Evolutionary conservation across 2,329 filamentous ascomycete genomes (phyloP).

Genomic region (Drechslera avenae): DNA sequence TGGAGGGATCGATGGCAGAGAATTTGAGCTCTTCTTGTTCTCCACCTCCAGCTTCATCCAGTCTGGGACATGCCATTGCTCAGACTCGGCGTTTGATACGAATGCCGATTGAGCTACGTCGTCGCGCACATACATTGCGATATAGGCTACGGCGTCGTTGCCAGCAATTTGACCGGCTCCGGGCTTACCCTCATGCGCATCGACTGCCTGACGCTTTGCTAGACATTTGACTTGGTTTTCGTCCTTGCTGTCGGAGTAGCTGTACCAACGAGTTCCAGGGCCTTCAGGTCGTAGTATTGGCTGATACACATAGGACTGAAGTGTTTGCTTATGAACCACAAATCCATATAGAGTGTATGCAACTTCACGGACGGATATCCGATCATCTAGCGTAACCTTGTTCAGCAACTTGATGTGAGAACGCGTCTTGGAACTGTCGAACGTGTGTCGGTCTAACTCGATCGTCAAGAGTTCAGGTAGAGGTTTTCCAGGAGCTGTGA

Average conservation of each 20-base stretch:
- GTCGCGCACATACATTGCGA: constrained; percentile 61
- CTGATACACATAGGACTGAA: constrained; percentile 64
- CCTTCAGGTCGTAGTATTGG: constrained; percentile 64
- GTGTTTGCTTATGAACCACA: constrained; percentile 63
- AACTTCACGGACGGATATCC: constrained; percentile 54
- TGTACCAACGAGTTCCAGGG: constrained; percentile 62
- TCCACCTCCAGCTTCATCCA: constrained; percentile 44
- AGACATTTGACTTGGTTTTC: constrained; percentile 62
- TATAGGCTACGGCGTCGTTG: constrained; percentile 59
- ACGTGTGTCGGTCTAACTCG: constrained; percentile 62
- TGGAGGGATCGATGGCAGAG: constrained; percentile 20
- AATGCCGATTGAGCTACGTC: constrained; percentile 50
- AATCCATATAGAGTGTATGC: constrained; percentile 65
- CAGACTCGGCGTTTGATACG: constrained; percentile 52
- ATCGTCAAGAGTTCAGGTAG: constrained; percentile 59
- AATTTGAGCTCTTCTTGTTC: constrained; percentile 25
- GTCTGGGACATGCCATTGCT: constrained; percentile 53
- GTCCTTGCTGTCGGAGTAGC: constrained; percentile 60
- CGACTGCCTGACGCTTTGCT: constrained; percentile 61
- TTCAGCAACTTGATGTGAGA: constrained; percentile 64
- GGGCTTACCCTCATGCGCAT: constrained; percentile 56
- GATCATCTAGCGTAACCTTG: constrained; percentile 61
- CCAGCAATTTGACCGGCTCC: constrained; percentile 45
- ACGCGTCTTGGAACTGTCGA: constrained; percentile 57
- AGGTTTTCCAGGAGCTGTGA: constrained; percentile 27